Base-by-base conservation (phyloP, 1,139 yeast genomes). In the Taphrina populina region DNA sequence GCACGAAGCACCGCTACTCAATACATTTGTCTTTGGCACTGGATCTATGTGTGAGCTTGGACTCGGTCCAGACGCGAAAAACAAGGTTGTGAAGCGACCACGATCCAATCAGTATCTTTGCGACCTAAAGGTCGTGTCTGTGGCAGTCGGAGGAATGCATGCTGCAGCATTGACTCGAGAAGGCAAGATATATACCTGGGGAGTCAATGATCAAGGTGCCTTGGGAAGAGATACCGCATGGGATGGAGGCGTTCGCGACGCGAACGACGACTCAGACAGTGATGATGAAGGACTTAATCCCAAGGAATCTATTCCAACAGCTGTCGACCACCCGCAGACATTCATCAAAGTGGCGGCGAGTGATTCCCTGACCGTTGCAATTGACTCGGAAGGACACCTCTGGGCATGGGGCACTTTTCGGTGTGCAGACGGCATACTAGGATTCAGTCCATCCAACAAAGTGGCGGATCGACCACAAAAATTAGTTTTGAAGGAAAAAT, bases 21-120 rank as follows among this genome's bases (percentile, higher is more conserved):
- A 88, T 65, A 75, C 92, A 1, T 92, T 85, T 67, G 95, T 87
- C 35, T 92, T 95, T 84, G 99, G 99, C 30, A 80, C 95, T 0
- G 98, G 98, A 0, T 83, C 95, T 1, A 90, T 92, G 90, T 88
- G 96, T 73, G 98, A 94, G 68, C 75, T 92, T 33, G 99, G 98
- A 0, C 75, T 92, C 13, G 99, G 98, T 0, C 96, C 97, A 10
- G 78, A 76, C 29, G 86, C 95, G 1, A 83, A 77, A 61, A 92
- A 87, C 35, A 88, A 88, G 62, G 96, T 90, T 68, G 96, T 92
- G 19, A 92, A 90, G 67, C 80, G 99, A 65, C 99, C 99, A 11
- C 79, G 98, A 63, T 73, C 90, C 66, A 92, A 90, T 64, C 90
- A 96, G 1, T 80, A 74, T 60, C 75, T 92, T 61, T 75, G 80